Conservation (phyloP, 306 rosid species). For the Trifolium dubium region DNA sequence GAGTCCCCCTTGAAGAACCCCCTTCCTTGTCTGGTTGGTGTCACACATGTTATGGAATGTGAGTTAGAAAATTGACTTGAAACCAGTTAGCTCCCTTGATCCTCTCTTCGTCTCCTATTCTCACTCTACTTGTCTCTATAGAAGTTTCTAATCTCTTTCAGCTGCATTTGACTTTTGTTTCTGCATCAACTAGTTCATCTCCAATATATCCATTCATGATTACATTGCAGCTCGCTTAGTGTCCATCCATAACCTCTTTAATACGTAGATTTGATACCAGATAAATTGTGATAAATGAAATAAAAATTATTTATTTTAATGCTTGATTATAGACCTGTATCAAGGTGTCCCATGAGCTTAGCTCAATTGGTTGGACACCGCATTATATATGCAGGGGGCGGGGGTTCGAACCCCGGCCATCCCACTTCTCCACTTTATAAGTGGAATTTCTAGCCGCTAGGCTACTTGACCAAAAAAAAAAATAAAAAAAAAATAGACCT, state of each 20-base stretch:
- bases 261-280: neutral
- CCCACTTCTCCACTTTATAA: no score
- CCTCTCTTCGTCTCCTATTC: slow-evolving; percentile 3
- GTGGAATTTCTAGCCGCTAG: no score
- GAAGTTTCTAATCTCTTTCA: neutral
- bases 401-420: no score
- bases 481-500: no score
- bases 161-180: slow-evolving; percentile 1
- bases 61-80: neutral
- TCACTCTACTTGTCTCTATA: neutral
- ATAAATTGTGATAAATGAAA: neutral
- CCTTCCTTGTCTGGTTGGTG: neutral
- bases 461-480: no score
- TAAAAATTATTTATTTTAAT: neutral
- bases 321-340: neutral
- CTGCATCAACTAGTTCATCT: neutral
- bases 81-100: slow-evolving; percentile 1
- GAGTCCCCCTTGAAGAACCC: neutral
- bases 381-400: no score
- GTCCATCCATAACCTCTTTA: neutral
- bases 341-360: no score
- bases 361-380: no score
- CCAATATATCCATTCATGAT: neutral
- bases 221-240: neutral
- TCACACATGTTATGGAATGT: neutral